Percentiles rank a stretch among this genome's conserved stretches.
Evolutionary conservation across 2,329 filamentous ascomycete species (phyloP).

Genomic region (Thermothelomyces thermophilus): DNA sequence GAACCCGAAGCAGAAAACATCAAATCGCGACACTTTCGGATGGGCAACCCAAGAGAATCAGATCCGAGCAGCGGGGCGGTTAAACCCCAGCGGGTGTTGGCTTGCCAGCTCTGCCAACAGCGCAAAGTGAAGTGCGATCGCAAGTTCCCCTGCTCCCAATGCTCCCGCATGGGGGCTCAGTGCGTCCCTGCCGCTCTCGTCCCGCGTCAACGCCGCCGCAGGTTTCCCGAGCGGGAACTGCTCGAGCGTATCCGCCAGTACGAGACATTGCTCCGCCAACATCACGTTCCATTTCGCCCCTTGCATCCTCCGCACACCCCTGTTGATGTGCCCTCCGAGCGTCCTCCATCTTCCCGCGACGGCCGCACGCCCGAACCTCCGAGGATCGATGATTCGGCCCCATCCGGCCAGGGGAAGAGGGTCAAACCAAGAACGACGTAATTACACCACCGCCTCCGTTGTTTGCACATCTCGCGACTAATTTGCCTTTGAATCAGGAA

Average conservation of each 20-base stretch:
- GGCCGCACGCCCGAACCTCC: slow-evolving; percentile 17
- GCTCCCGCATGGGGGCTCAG: slow-evolving; percentile 37
- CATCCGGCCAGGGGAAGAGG: neutral
- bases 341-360: neutral
- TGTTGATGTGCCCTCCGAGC: slow-evolving; percentile 11
- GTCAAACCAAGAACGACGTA: neutral
- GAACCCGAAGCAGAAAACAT: too few species aligned
- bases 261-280: slow-evolving; percentile 48
- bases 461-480: neutral
- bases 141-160: slow-evolving; percentile 50
- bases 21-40: too few species aligned
- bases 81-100: slow-evolving; percentile 30
- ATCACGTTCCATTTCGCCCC: slow-evolving; percentile 49
- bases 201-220: slow-evolving; percentile 33
- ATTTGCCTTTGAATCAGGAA: slow-evolving; percentile 32
- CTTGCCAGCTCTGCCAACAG: slow-evolving; percentile 57
- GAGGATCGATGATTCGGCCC: slow-evolving; percentile 9
- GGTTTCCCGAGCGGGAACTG: slow-evolving; percentile 53
- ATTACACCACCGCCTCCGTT: too few species aligned
- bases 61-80: too few species aligned
- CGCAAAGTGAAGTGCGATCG: slow-evolving; percentile 59
- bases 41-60: too few species aligned
- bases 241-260: slow-evolving; percentile 51
- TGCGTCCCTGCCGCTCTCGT: slow-evolving; percentile 38
- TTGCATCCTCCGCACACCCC: slow-evolving; percentile 28